phyloP scores from a whole-genome alignment of 2,329 filamentous ascomycete species.

The Colletotrichum sp. region DNA sequence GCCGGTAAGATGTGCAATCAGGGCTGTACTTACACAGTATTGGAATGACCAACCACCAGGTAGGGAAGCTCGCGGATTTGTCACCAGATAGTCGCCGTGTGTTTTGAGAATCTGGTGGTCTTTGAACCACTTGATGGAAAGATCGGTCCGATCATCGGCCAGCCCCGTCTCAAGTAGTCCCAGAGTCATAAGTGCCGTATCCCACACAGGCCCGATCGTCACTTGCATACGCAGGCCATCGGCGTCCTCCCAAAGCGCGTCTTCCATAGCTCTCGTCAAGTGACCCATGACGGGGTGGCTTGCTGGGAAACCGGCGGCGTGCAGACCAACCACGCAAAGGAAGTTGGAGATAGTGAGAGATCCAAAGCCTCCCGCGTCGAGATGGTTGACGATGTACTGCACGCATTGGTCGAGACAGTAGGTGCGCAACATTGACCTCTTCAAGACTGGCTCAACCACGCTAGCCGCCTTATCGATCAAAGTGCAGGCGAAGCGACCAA shows the following conservation, averaged over 20 bases:
- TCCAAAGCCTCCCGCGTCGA: background rate
- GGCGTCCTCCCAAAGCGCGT: background rate
- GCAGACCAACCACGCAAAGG: background rate
- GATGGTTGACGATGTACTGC: background rate
- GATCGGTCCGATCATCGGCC: background rate
- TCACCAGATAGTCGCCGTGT: background rate
- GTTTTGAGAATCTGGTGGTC: background rate
- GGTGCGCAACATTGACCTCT: background rate
- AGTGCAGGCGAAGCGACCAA: background rate
- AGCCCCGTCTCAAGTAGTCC: background rate
- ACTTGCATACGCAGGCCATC: background rate
- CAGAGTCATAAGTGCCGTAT: background rate
- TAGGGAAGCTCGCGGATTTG: background rate
- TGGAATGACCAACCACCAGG: slow-evolving; percentile 7
- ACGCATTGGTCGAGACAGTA: background rate
- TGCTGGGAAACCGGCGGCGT: background rate
- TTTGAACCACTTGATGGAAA: slow-evolving; percentile 1
- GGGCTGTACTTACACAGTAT: background rate
- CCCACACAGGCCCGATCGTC: background rate
- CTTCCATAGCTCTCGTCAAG: background rate
- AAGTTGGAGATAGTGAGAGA: slow-evolving; percentile 3
- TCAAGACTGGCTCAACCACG: background rate
- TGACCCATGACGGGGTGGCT: background rate
- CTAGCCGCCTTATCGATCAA: slow-evolving; percentile 1
- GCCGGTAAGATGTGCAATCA: no score